A percentile compares a stretch with the other conserved stretches of the same genome.
Conservation (phyloP, 495 filamentous ascomycete genomes). For the Penicilliopsis zonata region DNA sequence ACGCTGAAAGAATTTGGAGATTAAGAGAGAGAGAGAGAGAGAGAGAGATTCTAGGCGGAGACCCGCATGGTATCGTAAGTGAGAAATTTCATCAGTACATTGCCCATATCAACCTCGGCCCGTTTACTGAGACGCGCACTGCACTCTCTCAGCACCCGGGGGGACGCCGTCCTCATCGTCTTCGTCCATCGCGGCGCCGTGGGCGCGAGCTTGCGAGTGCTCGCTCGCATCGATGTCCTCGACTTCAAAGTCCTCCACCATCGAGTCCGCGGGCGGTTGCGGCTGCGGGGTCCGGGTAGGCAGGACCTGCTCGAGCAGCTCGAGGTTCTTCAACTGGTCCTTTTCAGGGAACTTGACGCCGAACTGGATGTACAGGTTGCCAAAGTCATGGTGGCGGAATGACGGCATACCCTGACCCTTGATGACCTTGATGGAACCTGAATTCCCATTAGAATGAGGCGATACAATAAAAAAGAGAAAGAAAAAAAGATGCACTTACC, state of each 20-base stretch:
- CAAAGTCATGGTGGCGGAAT: conserved; percentile 85
- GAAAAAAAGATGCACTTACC: conserved; percentile 46
- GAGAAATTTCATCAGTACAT: conserved; percentile 18
- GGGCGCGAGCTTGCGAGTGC: conserved; percentile 54
- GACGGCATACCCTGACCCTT: conserved; percentile 98
- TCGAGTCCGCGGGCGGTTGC: conserved; percentile 62
- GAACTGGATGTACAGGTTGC: conserved; percentile 97
- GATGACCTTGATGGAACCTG: conserved; percentile 87
- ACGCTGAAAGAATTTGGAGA: conserved; percentile 22
- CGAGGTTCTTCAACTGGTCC: conserved; percentile 37
- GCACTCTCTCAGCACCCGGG: conserved; percentile 78
- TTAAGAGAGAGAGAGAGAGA: conserved; percentile 15
- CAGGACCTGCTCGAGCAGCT: conserved; percentile 67
- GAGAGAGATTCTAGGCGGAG: conserved; percentile 8
- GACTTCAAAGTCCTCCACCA: conserved; percentile 76
- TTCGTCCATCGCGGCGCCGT: conserved; percentile 59
- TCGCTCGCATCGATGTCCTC: conserved; percentile 70
- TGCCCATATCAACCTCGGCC: conserved; percentile 6
- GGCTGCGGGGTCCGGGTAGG: conserved; percentile 52
- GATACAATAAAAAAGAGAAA: neutral
- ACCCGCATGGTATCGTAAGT: conserved; percentile 35
- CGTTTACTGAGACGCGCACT: conserved; percentile 92
- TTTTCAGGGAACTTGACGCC: conserved; percentile 85
- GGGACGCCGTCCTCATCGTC: conserved; percentile 67
- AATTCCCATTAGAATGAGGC: conserved; percentile 10